These are phyloP conservation scores for Talaromyces thailandensis DNA, from an alignment of 495 filamentous ascomycete genomes.

Conservation along the genomic window DNA sequence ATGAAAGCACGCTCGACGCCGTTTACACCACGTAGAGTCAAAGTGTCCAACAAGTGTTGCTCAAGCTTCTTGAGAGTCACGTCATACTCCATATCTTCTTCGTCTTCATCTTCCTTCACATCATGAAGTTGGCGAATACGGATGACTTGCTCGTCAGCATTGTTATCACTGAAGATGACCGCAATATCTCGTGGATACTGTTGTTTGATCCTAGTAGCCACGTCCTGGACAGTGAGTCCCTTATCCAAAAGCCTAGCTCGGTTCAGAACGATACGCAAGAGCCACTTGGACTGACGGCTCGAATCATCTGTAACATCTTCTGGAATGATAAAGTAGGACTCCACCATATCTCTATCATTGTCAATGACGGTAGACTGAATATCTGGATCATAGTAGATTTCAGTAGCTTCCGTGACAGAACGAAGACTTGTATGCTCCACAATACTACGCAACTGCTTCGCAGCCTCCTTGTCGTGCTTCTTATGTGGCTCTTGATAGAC, in stretches of 20 bases:
- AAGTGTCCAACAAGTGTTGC: constrained; percentile 78
- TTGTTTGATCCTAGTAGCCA: constrained; percentile 80
- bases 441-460: constrained; percentile 75
- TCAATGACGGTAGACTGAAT: constrained; percentile 76
- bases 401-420: constrained; percentile 79
- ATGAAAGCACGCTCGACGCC: constrained; percentile 90
- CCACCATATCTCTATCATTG: constrained; percentile 86
- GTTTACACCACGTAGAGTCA: constrained; percentile 81
- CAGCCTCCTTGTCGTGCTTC: constrained; percentile 58
- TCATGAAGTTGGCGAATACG: constrained; percentile 76
- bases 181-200: constrained; percentile 81
- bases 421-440: constrained; percentile 95
- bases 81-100: constrained; percentile 78
- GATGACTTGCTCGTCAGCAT: constrained; percentile 90
- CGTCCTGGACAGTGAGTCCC: constrained; percentile 81
- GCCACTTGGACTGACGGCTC: constrained; percentile 80
- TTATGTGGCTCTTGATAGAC: constrained; percentile 65
- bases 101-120: constrained; percentile 65
- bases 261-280: constrained; percentile 89
- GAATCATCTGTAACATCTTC: constrained; percentile 66
- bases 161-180: constrained; percentile 96
- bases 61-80: constrained; percentile 84
- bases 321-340: constrained; percentile 93
- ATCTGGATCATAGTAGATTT: constrained; percentile 97
- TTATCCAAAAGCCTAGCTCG: constrained; percentile 93